Conservation (phyloP, 129 eudicot species). For the Tanacetum coccineum region DNA sequence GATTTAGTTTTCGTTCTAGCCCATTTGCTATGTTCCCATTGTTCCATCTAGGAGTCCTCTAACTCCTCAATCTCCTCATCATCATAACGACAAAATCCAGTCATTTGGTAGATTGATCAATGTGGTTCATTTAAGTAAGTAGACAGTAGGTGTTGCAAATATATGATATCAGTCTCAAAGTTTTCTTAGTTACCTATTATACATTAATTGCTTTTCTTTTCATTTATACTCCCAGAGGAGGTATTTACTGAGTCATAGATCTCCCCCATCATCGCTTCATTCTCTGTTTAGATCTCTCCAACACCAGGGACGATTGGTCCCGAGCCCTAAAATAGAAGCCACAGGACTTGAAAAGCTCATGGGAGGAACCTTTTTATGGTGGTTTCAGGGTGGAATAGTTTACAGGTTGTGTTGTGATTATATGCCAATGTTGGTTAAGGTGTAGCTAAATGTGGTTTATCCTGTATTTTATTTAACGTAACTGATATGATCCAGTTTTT, state of each 20-base stretch:
- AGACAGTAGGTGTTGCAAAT: neutral
- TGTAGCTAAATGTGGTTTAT: no score
- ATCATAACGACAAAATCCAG: neutral
- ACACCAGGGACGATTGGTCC: conserved; percentile 10
- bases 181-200: neutral
- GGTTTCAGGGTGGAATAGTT: no score
- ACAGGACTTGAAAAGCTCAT: conserved; percentile 6
- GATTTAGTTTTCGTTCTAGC: no score
- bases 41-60: neutral
- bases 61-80: neutral
- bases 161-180: neutral
- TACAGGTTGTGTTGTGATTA: no score
- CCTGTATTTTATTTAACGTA: no score
- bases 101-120: neutral
- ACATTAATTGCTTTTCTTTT: no score
- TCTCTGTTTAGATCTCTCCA: conserved; percentile 12
- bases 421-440: no score
- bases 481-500: no score
- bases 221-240: conserved; percentile 3
- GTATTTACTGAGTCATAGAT: neutral
- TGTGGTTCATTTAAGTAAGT: neutral
- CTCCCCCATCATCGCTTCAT: conserved; percentile 6
- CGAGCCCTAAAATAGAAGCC: conserved; percentile 4
- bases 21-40: neutral
- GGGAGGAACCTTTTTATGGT: conserved; percentile 10